These are phyloP conservation scores for Aspergillus persii DNA, from an alignment of 2,329 filamentous ascomycete species.

Conservation along the genomic window DNA sequence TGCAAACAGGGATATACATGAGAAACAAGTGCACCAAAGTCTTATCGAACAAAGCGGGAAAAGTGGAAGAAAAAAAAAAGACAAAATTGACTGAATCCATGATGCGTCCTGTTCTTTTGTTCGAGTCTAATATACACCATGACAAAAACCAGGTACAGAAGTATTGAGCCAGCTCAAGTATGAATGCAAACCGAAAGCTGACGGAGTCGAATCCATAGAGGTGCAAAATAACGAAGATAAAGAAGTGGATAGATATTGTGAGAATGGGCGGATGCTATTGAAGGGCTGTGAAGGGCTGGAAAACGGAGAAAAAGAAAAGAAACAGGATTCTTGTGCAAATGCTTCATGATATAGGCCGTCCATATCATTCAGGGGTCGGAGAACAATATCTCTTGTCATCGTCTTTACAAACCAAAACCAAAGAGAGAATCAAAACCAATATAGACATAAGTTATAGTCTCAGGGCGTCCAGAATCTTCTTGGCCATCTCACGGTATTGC, in stretches of 20 bases:
- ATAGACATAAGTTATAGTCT: constrained; percentile 60
- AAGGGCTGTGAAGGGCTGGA: not conserved
- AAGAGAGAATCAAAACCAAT: not conserved
- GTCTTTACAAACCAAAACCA: not conserved
- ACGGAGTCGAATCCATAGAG: constrained; percentile 11
- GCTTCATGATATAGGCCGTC: constrained; percentile 24
- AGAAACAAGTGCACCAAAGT: not conserved
- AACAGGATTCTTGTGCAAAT: constrained; percentile 27
- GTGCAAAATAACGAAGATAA: constrained; percentile 12
- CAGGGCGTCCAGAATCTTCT: constrained; percentile 85
- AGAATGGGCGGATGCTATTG: not conserved
- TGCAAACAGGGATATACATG: constrained; percentile 14
- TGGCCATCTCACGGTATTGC: constrained; percentile 98
- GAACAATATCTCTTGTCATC: constrained; percentile 1
- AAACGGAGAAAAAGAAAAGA: constrained; percentile 20
- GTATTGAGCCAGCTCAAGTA: constrained; percentile 19
- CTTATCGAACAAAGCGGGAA: not conserved
- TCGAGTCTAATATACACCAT: constrained; percentile 30
- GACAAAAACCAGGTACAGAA: constrained; percentile 21
- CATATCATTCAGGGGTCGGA: constrained; percentile 8
- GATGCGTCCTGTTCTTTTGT: constrained; percentile 14
- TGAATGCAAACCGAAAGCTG: constrained; percentile 19
- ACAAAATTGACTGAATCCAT: constrained; percentile 10
- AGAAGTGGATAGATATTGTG: constrained; percentile 7
- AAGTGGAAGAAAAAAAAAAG: constrained; percentile 5